Conservation (phyloP, 768 basidiomycete genomes). For the Naganishia vaughanmartiniae region DNA sequence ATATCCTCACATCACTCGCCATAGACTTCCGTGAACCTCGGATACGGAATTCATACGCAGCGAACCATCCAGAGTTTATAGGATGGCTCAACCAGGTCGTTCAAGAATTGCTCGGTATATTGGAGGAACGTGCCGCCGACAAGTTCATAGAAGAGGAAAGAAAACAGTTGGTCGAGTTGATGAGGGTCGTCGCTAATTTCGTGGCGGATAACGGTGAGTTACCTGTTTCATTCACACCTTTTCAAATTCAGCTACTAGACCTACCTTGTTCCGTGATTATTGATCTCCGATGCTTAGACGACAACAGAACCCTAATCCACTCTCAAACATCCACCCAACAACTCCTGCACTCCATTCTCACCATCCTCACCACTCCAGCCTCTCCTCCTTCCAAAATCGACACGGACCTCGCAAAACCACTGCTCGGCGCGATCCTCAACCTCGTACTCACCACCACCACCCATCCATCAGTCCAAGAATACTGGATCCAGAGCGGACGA, state of each 20-base stretch:
- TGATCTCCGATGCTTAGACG: background rate
- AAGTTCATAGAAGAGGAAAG: background rate
- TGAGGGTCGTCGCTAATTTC: background rate
- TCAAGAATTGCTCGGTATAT: background rate
- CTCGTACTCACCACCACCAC: background rate
- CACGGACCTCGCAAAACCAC: background rate
- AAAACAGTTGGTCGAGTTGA: background rate
- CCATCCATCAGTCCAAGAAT: background rate
- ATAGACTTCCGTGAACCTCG: background rate
- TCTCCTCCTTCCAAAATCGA: background rate
- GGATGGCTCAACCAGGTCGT: constrained; percentile 10
- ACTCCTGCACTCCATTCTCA: background rate
- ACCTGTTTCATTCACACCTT: too few relatives aligned
- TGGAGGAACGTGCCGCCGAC: background rate
- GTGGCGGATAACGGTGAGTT: constrained; percentile 16
- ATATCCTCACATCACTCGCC: background rate
- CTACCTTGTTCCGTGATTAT: too few relatives aligned
- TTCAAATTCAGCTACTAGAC: too few relatives aligned
- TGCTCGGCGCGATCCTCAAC: constrained; percentile 1
- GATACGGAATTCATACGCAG: background rate
- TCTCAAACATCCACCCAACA: background rate
- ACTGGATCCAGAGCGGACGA: background rate
- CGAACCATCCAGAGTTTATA: background rate
- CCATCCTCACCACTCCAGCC: background rate
- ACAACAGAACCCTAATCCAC: background rate